Conservation (phyloP, 1,284 basidiomycete genomes). For the Cryptococcus depauperatus region DNA sequence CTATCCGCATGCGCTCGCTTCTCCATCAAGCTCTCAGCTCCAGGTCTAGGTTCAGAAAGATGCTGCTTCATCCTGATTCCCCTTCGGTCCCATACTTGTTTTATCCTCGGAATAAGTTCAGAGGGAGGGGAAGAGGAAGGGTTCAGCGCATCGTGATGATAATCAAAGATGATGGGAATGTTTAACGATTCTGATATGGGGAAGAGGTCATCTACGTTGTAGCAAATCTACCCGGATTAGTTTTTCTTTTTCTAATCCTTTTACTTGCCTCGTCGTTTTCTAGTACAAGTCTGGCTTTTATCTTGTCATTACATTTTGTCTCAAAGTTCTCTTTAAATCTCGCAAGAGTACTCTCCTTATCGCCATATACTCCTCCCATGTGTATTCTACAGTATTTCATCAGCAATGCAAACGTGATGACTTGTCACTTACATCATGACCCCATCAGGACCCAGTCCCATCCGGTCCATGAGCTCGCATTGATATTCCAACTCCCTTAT, state of each 20-base stretch:
- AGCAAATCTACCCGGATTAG: slow-evolving; percentile 57
- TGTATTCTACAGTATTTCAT: slow-evolving; percentile 26
- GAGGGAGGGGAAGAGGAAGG: slow-evolving; percentile 39
- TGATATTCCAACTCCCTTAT: slow-evolving; percentile 76
- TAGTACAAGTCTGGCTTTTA: slow-evolving; percentile 67
- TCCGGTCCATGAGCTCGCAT: slow-evolving; percentile 71
- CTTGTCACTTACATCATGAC: slow-evolving; percentile 37
- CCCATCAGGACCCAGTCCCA: slow-evolving; percentile 52
- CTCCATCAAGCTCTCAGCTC: slow-evolving; percentile 70
- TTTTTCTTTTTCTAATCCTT: neutral
- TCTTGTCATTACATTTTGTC: slow-evolving; percentile 54
- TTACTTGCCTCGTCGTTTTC: slow-evolving; percentile 76
- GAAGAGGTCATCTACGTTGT: slow-evolving; percentile 75
- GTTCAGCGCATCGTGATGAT: slow-evolving; percentile 65
- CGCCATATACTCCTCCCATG: slow-evolving; percentile 66
- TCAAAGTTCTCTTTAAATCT: slow-evolving; percentile 66
- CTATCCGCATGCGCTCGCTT: slow-evolving; percentile 70
- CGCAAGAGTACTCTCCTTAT: slow-evolving; percentile 62
- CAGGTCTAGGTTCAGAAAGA: slow-evolving; percentile 68
- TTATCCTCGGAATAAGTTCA: slow-evolving; percentile 52
- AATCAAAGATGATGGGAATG: slow-evolving; percentile 54
- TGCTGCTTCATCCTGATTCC: slow-evolving; percentile 80
- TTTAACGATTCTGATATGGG: slow-evolving; percentile 72
- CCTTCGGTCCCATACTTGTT: slow-evolving; percentile 66
- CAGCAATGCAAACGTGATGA: neutral